Evolutionary conservation across 495 filamentous ascomycete species (phyloP), one percentile per base, ranked within the genome.

Genomic region (Chaetomium tenue): DNA sequence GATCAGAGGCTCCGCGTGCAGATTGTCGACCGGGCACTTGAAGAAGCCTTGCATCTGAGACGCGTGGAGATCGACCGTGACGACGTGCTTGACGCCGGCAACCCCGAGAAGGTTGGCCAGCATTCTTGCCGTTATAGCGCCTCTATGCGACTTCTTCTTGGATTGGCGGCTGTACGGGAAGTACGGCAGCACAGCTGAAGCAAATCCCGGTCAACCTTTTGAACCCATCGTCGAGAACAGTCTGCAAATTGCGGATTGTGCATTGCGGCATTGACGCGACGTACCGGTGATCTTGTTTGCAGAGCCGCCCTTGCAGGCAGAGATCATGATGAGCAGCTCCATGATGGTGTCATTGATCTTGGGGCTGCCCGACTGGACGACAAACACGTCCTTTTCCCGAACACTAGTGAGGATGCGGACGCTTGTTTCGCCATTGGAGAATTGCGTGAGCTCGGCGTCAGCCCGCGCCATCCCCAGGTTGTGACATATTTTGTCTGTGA

Each of bases 31-130:
- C 12, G 94, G 95, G 71, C 94, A 96, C 67, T 89, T 90, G 83
- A 98, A 98, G 82, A 98, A 98, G 40, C 94, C 94, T 79, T 98
- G 95, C 89, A 97, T 97, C 78, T 98, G 94, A 12, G 91, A 93
- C 63, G 91, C 91, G 79, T 98, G 94, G 12, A 98, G 82, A 73
- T 98, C 94, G 73, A 98, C 90, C 18, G 94, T 98, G 72, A 98
- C 89, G 74, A 98, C 91, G 82, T 98, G 94, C 79, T 96, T 89
- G 66, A 98, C 90, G 59, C 94, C 94, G 61, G 94, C 95, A 58
- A 98, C 88, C 46, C 89, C 83, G 54, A 98, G 86, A 26, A 97
- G 86, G 75, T 98, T 98, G 64, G 94, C 95, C 57, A 98, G 81
- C 92, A 98, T 95, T 66, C 93, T 87, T 28, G 95, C 94, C 23